Percentiles rank a stretch among this genome's conserved stretches.
These are phyloP conservation scores for Coemansia sp. DNA, from an alignment of 192 early-diverging fungal genomes.

Conservation along the genomic window DNA sequence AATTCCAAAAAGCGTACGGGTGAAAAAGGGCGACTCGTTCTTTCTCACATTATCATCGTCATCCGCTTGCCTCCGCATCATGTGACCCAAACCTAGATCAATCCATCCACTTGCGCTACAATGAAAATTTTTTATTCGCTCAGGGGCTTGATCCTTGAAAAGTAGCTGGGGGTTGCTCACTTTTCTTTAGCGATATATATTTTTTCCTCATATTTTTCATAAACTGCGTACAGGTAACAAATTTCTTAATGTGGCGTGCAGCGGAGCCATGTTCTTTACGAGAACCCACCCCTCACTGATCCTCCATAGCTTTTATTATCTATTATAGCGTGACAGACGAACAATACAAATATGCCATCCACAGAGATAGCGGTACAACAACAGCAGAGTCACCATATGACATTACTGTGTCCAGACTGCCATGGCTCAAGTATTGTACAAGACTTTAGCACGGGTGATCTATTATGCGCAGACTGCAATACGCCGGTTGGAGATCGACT, in stretches of 20 bases:
- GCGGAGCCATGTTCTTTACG: background rate
- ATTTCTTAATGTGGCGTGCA: background rate
- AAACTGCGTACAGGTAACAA: background rate
- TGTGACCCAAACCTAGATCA: background rate
- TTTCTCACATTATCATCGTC: background rate
- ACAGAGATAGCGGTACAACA: constrained; percentile 21
- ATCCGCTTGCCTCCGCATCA: background rate
- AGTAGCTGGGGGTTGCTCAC: background rate
- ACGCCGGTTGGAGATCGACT: constrained; percentile 85
- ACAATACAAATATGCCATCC: constrained; percentile 12
- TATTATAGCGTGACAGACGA: background rate
- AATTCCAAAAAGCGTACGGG: background rate
- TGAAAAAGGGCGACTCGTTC: background rate
- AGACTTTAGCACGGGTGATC: constrained; percentile 86
- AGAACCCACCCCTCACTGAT: background rate
- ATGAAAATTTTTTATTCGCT: background rate
- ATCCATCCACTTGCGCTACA: background rate
- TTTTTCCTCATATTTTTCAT: background rate
- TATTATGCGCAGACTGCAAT: constrained; percentile 93
- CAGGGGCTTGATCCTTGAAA: background rate
- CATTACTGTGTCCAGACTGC: constrained; percentile 79
- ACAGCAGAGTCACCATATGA: constrained; percentile 7
- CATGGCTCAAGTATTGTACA: constrained; percentile 83
- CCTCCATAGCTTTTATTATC: background rate
- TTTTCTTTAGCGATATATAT: background rate